phyloP scores from a whole-genome alignment of 164 flowering plant species.

The Vitis riparia region DNA sequence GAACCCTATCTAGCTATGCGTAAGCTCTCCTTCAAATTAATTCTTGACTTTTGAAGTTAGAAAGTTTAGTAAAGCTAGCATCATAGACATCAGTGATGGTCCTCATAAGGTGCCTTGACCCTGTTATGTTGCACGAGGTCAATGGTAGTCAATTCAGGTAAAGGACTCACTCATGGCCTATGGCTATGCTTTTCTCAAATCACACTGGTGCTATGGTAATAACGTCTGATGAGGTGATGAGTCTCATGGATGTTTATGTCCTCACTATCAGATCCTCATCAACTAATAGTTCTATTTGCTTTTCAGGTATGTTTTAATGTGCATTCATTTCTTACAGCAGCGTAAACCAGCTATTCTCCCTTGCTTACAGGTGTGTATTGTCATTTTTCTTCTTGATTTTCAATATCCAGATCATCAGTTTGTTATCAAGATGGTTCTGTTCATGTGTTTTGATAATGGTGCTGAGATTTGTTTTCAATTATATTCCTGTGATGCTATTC shows the following conservation, averaged over 20 bases:
- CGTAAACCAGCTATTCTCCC: slow-evolving; percentile 94
- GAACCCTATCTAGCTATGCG: slow-evolving; percentile 99
- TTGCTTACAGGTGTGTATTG: slow-evolving; percentile 80
- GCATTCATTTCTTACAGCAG: slow-evolving; percentile 94
- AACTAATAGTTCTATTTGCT: slow-evolving; percentile 10
- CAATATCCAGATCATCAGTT: background rate
- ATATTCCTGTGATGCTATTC: no score
- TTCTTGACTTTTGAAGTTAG: background rate
- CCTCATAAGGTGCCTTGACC: background rate
- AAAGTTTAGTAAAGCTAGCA: background rate
- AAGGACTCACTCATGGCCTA: background rate
- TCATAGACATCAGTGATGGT: background rate
- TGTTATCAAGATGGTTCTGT: background rate
- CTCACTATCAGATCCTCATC: background rate
- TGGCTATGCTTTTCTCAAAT: background rate
- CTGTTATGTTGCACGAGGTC: background rate
- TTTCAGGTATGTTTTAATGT: slow-evolving; percentile 96
- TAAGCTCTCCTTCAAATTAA: slow-evolving; percentile 43
- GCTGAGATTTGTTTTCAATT: no score
- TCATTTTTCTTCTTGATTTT: background rate
- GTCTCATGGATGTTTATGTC: background rate
- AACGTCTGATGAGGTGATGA: background rate
- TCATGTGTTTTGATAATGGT: no score
- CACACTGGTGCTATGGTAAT: background rate
- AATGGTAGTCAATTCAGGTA: background rate